Evolutionary conservation across 2,329 filamentous ascomycete genomes (phyloP), one percentile per base, ranked within the genome.

Genomic region (Verticillium tricorpus): DNA sequence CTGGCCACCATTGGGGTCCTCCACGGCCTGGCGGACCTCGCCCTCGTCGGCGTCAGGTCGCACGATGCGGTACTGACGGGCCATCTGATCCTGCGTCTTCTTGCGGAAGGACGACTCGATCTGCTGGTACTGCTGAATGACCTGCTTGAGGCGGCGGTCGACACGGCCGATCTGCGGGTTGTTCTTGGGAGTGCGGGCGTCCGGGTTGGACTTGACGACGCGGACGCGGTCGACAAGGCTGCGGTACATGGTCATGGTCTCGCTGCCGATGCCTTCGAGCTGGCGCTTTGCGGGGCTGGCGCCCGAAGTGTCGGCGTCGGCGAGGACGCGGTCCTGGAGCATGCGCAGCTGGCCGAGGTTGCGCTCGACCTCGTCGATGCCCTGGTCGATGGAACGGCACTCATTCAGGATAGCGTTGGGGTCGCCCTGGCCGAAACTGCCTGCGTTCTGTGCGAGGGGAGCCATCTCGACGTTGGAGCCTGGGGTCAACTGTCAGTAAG

Each of bases 31-130:
- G 62, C 85, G 83, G 32, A 97, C 86, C 74, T 98, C 93, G 54
- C 83, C 80, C 60, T 95, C 91, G 32, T 86, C 85, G 3, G 92
- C 92, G 62, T 96, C 88, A 25, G 93, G 91, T 66, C 88, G 85
- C 61, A 95, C 93, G 72, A 98, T 97, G 63, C 90, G 86, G 77
- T 96, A 97, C 74, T 97, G 93, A 61, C 95, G 86, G 67, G 88
- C 90, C 78, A 96, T 91, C 76, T 96, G 92, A 58, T 92, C 90
- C 73, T 91, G 85, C 35, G 92, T 87, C 68, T 89, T 88, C 76
- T 90, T 90, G 72, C 90, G 86, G 82, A 93, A 97, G 25, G 88
- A 84, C 1, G 86, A 86, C 76, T 98, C 93, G 61, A 92, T 82
- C 67, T 87, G 83, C 76, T 95, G 92, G 80, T 93, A 97, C 64